Evolutionary conservation across 306 rosid species (phyloP).

Genomic region (Hylodesmum podocarpum): DNA sequence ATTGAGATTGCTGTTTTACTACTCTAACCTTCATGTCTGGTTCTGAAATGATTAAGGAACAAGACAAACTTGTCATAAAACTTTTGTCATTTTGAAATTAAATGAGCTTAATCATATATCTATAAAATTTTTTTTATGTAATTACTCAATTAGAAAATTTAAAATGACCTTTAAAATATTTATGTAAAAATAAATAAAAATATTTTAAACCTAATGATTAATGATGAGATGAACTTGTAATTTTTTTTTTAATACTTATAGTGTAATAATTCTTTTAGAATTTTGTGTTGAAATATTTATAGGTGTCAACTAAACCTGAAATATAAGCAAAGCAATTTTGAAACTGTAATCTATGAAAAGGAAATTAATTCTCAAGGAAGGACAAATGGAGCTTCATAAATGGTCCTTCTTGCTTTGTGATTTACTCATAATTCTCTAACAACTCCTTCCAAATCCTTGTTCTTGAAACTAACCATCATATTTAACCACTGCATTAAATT

Average conservation of each 20-base stretch:
- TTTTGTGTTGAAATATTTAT: not conserved
- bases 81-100: slow-evolving; percentile 36
- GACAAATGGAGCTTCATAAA: slow-evolving; percentile 53
- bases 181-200: too few species aligned
- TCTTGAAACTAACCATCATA: slow-evolving; percentile 32
- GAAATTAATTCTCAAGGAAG: slow-evolving; percentile 29
- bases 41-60: slow-evolving; percentile 13
- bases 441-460: slow-evolving; percentile 45
- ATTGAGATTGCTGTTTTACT: slow-evolving; percentile 30
- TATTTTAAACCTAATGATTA: too few species aligned
- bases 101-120: too few species aligned
- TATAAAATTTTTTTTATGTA: too few species aligned
- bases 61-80: slow-evolving; percentile 11
- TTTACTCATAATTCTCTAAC: slow-evolving; percentile 54
- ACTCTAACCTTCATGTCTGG: slow-evolving; percentile 23
- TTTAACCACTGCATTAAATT: slow-evolving; percentile 25
- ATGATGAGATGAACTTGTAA: too few species aligned
- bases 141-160: too few species aligned
- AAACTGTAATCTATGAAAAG: not conserved
- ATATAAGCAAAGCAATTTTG: slow-evolving; percentile 29
- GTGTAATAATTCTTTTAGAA: too few species aligned
- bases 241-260: too few species aligned
- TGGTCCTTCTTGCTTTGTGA: slow-evolving; percentile 44
- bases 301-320: slow-evolving; percentile 31
- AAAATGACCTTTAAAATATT: too few species aligned